Conservation (phyloP, 78 protist species). For the Dictyostelium discoideum region dicty_2.7 NC_007088.5:4289501-4290000, state of each 20-base stretch:
- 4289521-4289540: background rate
- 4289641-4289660: background rate
- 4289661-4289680: too few species aligned
- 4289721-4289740: too few species aligned
- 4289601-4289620: background rate
- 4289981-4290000: background rate
- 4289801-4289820: too few species aligned
- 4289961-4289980: background rate
- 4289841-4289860: too few species aligned
- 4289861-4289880: background rate
- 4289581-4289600: background rate
- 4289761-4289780: too few species aligned
- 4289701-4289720: background rate
- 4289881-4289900: background rate
- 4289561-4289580: background rate
- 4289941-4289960: too few species aligned
- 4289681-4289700: background rate
- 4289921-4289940: too few species aligned
- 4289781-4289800: too few species aligned
- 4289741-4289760: too few species aligned
- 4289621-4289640: too few species aligned
- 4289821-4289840: too few species aligned
- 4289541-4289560: too few species aligned
- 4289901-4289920: background rate
- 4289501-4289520: background rate